Percentiles rank a stretch among this genome's conserved stretches.
Evolutionary conservation across 805 yeast genomes (phyloP).

Genomic region (Sugiyamaella mastotermitis): DNA sequence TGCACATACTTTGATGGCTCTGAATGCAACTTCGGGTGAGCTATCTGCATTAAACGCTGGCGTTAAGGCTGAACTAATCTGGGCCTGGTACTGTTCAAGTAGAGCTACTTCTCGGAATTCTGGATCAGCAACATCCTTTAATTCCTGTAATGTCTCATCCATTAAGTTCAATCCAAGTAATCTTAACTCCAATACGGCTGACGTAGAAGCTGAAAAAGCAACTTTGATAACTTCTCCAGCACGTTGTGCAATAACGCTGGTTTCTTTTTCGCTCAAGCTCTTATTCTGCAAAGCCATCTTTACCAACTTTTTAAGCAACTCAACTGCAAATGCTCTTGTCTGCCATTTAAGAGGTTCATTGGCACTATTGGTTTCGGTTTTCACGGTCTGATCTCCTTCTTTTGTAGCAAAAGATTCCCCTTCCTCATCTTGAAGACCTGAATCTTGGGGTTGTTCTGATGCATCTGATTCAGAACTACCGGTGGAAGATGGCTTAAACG

Average conservation of each 20-base stretch:
- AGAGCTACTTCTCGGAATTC: conserved; percentile 64
- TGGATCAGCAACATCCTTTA: conserved; percentile 62
- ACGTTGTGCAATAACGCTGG: conserved; percentile 21
- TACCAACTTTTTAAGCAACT: conserved; percentile 29
- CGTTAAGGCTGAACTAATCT: conserved; percentile 79
- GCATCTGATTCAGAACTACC: neutral
- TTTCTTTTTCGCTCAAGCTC: conserved; percentile 18
- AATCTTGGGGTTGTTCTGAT: conserved; percentile 29
- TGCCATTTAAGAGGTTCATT: conserved; percentile 39
- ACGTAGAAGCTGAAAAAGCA: conserved; percentile 76
- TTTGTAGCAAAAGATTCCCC: conserved; percentile 33
- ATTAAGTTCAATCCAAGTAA: conserved; percentile 61
- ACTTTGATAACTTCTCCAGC: conserved; percentile 62
- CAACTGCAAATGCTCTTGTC: conserved; percentile 34
- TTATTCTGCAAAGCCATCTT: conserved; percentile 18
- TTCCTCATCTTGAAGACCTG: conserved; percentile 37
- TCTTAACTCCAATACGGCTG: conserved; percentile 55
- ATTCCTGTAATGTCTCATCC: conserved; percentile 53
- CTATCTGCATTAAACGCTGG: conserved; percentile 78
- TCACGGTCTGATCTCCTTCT: conserved; percentile 17
- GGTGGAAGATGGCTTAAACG: no score
- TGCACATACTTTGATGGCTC: conserved; percentile 73
- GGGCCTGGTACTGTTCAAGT: conserved; percentile 91
- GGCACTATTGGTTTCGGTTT: conserved; percentile 8
- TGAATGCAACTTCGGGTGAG: conserved; percentile 64